A percentile compares a stretch with the other conserved stretches of the same genome.
Conservation (phyloP, 2,329 filamentous ascomycete genomes). For the Colletotrichum tropicale region DNA sequence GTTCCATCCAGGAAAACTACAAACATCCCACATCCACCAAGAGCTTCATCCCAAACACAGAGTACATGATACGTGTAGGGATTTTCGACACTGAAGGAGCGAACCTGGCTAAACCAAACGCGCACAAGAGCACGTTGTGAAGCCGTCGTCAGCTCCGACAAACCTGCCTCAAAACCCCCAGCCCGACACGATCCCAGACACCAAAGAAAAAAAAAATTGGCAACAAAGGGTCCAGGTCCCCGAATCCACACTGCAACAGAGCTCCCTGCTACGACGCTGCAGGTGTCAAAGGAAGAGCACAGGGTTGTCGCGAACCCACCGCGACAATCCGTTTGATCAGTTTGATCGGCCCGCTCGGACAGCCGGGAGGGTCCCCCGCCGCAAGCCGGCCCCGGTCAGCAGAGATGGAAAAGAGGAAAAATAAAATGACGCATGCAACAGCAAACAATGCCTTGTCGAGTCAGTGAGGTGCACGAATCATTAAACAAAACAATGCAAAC, state of each 20-base stretch:
- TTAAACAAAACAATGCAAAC: background rate
- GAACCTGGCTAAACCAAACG: background rate
- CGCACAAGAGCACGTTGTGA: background rate
- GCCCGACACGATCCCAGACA: background rate
- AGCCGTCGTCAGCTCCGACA: background rate
- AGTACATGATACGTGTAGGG: too few species aligned
- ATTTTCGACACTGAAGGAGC: too few species aligned
- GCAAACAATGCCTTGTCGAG: background rate
- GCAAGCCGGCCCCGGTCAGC: background rate
- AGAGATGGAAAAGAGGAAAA: background rate
- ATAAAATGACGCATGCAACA: background rate
- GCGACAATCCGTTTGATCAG: background rate
- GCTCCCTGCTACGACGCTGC: background rate
- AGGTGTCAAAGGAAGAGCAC: background rate
- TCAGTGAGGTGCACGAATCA: background rate
- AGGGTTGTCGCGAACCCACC: background rate
- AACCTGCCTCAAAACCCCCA: background rate
- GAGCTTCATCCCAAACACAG: too few species aligned
- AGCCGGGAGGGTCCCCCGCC: background rate
- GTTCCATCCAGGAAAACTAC: background rate
- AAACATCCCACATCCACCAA: background rate
- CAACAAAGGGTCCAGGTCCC: background rate
- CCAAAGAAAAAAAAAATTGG: too few species aligned
- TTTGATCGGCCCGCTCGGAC: constrained; percentile 9
- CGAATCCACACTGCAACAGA: background rate